These are phyloP conservation scores for Neurospora sp. DNA, from an alignment of 495 filamentous ascomycete species.

Conservation along the genomic window DNA sequence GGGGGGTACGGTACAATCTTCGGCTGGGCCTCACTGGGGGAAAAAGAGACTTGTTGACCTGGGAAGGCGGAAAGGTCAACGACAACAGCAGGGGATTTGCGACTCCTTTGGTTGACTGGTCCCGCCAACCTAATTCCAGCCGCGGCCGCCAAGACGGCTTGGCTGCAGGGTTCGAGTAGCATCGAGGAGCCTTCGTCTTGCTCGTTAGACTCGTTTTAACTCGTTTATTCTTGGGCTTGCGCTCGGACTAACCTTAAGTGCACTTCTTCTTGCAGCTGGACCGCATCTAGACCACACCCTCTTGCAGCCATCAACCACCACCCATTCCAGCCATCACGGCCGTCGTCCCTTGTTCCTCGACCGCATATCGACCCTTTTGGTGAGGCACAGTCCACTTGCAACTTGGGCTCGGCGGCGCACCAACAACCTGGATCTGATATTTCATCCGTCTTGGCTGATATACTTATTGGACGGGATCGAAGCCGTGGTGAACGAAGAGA, in stretches of 20 bases:
- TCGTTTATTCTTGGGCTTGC: neutral
- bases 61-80: neutral
- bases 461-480: constrained; percentile 7
- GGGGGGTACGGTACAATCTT: neutral
- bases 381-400: neutral
- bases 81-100: neutral
- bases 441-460: constrained; percentile 21
- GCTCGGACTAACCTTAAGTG: neutral
- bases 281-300: neutral
- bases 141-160: constrained; percentile 12
- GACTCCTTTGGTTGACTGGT: neutral
- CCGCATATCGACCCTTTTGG: neutral
- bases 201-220: neutral
- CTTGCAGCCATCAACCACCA: constrained; percentile 4
- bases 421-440: constrained; percentile 20
- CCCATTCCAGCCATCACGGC: neutral
- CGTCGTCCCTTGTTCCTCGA: neutral
- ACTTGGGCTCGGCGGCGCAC: neutral
- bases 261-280: constrained; percentile 2
- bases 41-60: constrained; percentile 5
- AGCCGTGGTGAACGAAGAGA: neutral
- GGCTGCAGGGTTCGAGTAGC: constrained; percentile 5
- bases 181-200: constrained; percentile 5
- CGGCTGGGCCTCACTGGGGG: constrained; percentile 3
- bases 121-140: constrained; percentile 13